Conservation (phyloP, 805 yeast genomes). For the Zygotorulaspora sp. region DNA sequence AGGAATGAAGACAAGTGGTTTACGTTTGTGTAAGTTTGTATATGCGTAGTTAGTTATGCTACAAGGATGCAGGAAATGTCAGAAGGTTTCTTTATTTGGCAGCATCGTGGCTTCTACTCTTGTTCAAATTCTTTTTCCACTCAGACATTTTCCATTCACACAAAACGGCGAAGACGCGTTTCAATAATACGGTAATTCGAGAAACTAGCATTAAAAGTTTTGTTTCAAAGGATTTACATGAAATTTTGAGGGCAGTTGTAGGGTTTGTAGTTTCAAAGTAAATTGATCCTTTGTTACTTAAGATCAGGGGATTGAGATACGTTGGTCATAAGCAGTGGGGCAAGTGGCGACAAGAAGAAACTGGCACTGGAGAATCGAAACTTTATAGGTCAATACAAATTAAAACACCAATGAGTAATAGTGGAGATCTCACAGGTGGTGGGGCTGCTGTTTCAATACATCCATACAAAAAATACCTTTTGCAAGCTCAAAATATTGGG, state of each 20-base stretch:
- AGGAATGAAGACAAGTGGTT: too few species aligned
- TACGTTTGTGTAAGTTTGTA: too few species aligned
- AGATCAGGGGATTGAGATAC: too few species aligned
- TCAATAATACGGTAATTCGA: background rate
- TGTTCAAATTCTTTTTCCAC: background rate
- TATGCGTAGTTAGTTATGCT: too few species aligned
- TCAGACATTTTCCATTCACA: background rate
- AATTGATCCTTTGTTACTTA: too few species aligned
- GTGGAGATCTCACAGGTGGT: background rate
- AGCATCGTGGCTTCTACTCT: background rate
- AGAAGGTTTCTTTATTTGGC: slow-evolving; percentile 1
- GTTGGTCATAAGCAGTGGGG: too few species aligned
- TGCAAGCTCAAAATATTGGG: slow-evolving; percentile 10
- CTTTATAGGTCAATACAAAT: too few species aligned
- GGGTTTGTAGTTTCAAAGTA: too few species aligned
- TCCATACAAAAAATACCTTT: slow-evolving; percentile 16
- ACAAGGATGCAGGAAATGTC: too few species aligned
- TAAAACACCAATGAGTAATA: slow-evolving; percentile 1
- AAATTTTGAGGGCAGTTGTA: too few species aligned
- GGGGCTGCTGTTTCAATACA: slow-evolving; percentile 8
- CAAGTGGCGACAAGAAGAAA: too few species aligned
- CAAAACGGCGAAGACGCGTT: slow-evolving; percentile 2
- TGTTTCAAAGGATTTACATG: background rate
- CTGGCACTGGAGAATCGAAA: too few species aligned
- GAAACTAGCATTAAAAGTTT: slow-evolving; percentile 1